Base-by-base conservation (phyloP, 2,329 filamentous ascomycete species). In the Trichoderma endophyticum region DNA sequence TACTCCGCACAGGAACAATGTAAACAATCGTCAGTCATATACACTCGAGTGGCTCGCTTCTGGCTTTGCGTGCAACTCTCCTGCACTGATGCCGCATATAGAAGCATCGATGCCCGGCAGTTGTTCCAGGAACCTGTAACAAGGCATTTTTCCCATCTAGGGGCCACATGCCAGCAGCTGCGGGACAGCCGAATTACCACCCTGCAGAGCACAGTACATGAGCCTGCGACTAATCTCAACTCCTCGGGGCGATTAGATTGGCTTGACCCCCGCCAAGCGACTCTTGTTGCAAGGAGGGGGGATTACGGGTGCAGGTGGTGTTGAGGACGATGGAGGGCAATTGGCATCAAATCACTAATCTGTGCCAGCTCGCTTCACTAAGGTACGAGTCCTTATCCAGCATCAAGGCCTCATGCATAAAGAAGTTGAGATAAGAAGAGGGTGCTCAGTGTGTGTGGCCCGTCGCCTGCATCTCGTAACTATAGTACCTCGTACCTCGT, bases 61-160 rank as follows among this genome's bases (percentile, higher is more conserved):
- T 18, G 32, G n/a, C 24, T 60, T 34, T 51, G 56, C 18, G 66
- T 34, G 24, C 57, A 21, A 28, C 48, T 43, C 32, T 43, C 21
- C 67, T 62, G 67, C 67, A 61, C 28, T 70, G 67, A 70, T 70
- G 67, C 67, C 67, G 57, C 24, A 70, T 70, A 36, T 70, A 70
- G 32, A 70, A 57, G 67, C 67, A 60, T 62, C 32, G 67, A 30
- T 62, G 67, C 67, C 67, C 57, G 67, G 67, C 26, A 61, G n/a
- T 51, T 62, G 34, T 43, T 21, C 39, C 66, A 62, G 66, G 66
- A 69, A 69, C 57, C 66, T 51, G 36, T 14, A 54, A 61, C 32
- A 69, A 43, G 39, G 34, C 66, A 28, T 60, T 34, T 36, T 51
- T n/a, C 57, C 34, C 66, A 34, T 32, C 66, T 2, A 51, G 57